Evolutionary conservation across 345 rosid genomes (phyloP).

Genomic region (Brassica cretica): DNA sequence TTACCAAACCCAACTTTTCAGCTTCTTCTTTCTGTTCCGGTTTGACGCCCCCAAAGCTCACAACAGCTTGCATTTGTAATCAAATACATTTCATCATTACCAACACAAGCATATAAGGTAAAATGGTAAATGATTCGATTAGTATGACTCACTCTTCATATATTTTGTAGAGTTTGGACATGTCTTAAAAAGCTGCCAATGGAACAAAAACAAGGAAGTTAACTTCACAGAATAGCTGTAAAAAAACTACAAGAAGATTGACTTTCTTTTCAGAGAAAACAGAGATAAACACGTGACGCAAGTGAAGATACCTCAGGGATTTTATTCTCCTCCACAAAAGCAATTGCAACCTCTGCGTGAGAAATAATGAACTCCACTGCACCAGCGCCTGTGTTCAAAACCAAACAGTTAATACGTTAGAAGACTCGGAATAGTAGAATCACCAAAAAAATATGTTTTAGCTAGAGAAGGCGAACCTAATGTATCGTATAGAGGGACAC

Average conservation of each 20-base stretch:
- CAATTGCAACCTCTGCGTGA: slow-evolving; percentile 75
- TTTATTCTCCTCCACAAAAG: slow-evolving; percentile 77
- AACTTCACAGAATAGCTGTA: neutral
- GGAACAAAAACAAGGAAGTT: neutral
- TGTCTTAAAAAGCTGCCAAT: slow-evolving; percentile 65
- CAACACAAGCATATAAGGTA: neutral
- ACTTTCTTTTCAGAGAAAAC: neutral
- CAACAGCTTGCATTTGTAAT: slow-evolving; percentile 57
- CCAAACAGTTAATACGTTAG: slow-evolving; percentile 19
- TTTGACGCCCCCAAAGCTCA: slow-evolving; percentile 74
- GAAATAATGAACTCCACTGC: slow-evolving; percentile 74
- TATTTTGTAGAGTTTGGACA: slow-evolving; percentile 55
- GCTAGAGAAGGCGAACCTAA: slow-evolving; percentile 53
- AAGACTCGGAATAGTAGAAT: neutral
- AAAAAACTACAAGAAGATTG: neutral
- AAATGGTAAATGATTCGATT: neutral
- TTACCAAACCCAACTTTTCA: slow-evolving; percentile 55
- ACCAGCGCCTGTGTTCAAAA: slow-evolving; percentile 58
- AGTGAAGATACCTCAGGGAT: slow-evolving; percentile 63
- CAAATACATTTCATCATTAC: slow-evolving; percentile 15
- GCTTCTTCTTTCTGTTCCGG: slow-evolving; percentile 59
- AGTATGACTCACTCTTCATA: slow-evolving; percentile 58
- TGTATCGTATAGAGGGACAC: slow-evolving; percentile 87
- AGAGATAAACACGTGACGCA: slow-evolving; percentile 68
- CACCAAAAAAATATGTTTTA: neutral